Conservation (phyloP, 78 protist species). For the Dictyostelium capitatum region DNA sequence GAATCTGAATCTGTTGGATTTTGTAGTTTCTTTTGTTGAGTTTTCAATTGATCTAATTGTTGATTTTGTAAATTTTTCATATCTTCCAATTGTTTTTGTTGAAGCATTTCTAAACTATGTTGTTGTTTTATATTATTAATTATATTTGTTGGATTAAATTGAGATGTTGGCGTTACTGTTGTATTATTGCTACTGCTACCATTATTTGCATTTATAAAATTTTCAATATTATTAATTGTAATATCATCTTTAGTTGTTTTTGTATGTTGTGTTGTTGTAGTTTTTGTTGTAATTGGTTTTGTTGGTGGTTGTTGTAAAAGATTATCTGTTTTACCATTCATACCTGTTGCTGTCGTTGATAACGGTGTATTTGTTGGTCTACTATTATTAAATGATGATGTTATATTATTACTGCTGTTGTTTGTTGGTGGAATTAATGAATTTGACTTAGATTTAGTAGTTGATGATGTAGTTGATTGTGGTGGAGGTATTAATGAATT, state of each 20-base stretch:
- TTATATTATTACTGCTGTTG: background rate
- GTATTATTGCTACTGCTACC: background rate
- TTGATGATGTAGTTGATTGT: background rate
- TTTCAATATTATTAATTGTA: background rate
- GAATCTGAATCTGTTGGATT: background rate
- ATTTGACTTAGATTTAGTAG: background rate
- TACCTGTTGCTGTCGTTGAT: background rate
- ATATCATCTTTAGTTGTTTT: background rate
- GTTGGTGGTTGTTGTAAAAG: background rate
- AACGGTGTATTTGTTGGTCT: background rate
- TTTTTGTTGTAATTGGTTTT: background rate
- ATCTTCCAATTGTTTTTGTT: background rate
- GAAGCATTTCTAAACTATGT: background rate
- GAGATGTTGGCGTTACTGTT: background rate
- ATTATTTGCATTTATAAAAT: background rate
- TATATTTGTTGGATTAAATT: background rate
- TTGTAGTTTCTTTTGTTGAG: background rate
- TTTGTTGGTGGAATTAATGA: background rate
- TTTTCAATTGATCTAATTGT: conserved; percentile 14
- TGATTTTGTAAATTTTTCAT: background rate
- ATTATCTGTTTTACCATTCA: background rate
- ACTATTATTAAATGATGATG: background rate
- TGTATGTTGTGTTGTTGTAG: background rate
- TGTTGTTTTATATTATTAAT: conserved; percentile 11
- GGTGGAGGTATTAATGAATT: background rate